Evolutionary conservation across 768 basidiomycete genomes (phyloP), one percentile per base, ranked within the genome.

Genomic region (Auricularia sp.): DNA sequence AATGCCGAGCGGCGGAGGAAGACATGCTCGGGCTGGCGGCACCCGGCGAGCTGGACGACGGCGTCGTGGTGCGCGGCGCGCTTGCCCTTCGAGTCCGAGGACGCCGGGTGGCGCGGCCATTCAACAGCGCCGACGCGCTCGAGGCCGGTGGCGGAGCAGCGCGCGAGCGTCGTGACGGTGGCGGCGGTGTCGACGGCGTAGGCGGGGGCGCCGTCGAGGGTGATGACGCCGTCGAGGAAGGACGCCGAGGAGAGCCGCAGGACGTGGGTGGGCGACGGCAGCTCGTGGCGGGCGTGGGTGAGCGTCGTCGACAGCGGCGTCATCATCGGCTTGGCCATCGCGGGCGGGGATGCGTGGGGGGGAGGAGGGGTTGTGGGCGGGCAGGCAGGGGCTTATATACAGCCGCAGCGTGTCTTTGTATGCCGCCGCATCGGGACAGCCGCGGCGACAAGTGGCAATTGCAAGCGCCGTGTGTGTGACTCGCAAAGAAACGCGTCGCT

Each of bases 211-310:
- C 78, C 74, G 71, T 89, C 87, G 47, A 51, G 47, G 33, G 76
- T 77, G 39, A 90, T 78, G 59, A 79, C 71, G 0, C 86, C 80
- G 67, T 91, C 85, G 63, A 92, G 81, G 70, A 91, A 90, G 6
- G 87, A 85, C 2, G 79, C 73, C 1, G 85, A 84, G 7, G 86
- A 84, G 51, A 91, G 80, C 60, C 78, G 80, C 66, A 91, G 77
- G 8, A 29, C 16, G 59, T 61, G 59, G 59, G 23, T 33, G 18
- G 59, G 59, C 16, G 59, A 34, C 36, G 59, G 59, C 14, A 33
- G 59, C 59, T 34, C 14, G 35, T 29, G 59, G 18, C n/a, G 12
- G 59, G 59, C 6, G 16, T 64, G 47, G 18, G 47, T 51, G 47
- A 51, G 47, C 18, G 47, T 51, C 6, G 47, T 51, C 11, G 14